phyloP scores from a whole-genome alignment of 768 basidiomycete genomes.

The Suillus occidentalis region DNA sequence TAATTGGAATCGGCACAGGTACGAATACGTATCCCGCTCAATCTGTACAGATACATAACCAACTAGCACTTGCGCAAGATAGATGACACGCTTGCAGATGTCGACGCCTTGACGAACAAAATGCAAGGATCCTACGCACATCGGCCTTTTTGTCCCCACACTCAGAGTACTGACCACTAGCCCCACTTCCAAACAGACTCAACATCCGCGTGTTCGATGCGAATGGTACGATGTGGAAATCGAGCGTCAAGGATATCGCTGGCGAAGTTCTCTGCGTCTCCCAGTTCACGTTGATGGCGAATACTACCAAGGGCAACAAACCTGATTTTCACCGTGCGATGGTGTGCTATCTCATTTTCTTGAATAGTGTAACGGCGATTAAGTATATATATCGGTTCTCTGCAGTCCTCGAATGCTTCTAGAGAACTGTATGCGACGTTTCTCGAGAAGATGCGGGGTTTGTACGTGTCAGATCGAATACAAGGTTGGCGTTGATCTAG shows the following conservation, averaged over 20 bases:
- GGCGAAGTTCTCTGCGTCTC: conserved; percentile 94
- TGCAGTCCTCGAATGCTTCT: conserved; percentile 65
- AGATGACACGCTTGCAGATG: conserved; percentile 84
- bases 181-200: conserved; percentile 44
- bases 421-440: conserved; percentile 71
- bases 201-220: conserved; percentile 71
- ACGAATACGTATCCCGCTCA: conserved; percentile 21
- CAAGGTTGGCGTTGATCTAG: conserved; percentile 52
- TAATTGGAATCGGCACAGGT: conserved; percentile 88
- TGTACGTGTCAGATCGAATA: conserved; percentile 75
- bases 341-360: conserved; percentile 46
- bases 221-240: conserved; percentile 78
- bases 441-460: conserved; percentile 60
- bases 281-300: conserved; percentile 89
- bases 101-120: conserved; percentile 74
- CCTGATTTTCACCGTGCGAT: conserved; percentile 93
- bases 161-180: too few species aligned
- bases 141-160: too few species aligned
- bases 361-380: not conserved
- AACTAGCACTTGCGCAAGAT: conserved; percentile 25
- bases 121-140: conserved; percentile 72
- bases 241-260: conserved; percentile 80
- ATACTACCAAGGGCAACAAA: conserved; percentile 84
- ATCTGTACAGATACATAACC: conserved; percentile 6
- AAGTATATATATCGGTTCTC: not conserved